Base-by-base conservation (phyloP, 2,329 filamentous ascomycete genomes). In the Aspergillus phoenicis region DNA sequence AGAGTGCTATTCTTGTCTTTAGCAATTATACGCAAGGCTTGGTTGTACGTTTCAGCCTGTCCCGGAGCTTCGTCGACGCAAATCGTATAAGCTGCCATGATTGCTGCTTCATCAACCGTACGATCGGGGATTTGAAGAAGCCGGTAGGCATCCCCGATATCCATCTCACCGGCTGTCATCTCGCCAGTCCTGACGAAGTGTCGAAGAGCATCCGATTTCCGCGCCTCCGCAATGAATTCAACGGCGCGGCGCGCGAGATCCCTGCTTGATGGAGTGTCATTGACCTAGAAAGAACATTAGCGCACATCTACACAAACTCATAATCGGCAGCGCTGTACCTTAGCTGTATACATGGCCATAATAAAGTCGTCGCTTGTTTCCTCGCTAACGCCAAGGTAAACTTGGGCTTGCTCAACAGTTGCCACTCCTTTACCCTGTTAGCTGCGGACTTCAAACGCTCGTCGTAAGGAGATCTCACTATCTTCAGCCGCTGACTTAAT, bases 341-440 rank as follows among this genome's bases (percentile, higher is more conserved):
- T 87, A 39, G 84, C 73, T 30, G 81, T 79, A 65, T 80, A 86
- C 75, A 87, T 80, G 2, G 86, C 81, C 52, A 82, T 75, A 39
- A 89, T 78, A 63, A 84, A 85, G 52, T 87, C 84, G 68, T 89
- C 86, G 2, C 80, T 68, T 8, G 80, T 83, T 10, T 75, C 74
- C 28, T 75, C 72, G 55, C 80, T 76, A 10, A 85, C 82, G 7
- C 82, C 84, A 11, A 91, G 78, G 76, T 84, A 90, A 11, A 83
- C 77, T 33, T 89, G 78, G 1, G 89, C 89, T 70, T 90, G 85
- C 49, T 86, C 82, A 58, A 85, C 83, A n/a, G 83, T 87, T 62
- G 87, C 82, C 28, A 89, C 80, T 13, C 80, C 80, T 81, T 62
- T 60, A 2, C 20, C n/a, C 30, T 10, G 56, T 43, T 20, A 57